Conservation (phyloP, 345 rosid genomes). For the Eucalyptus sp. region DNA sequence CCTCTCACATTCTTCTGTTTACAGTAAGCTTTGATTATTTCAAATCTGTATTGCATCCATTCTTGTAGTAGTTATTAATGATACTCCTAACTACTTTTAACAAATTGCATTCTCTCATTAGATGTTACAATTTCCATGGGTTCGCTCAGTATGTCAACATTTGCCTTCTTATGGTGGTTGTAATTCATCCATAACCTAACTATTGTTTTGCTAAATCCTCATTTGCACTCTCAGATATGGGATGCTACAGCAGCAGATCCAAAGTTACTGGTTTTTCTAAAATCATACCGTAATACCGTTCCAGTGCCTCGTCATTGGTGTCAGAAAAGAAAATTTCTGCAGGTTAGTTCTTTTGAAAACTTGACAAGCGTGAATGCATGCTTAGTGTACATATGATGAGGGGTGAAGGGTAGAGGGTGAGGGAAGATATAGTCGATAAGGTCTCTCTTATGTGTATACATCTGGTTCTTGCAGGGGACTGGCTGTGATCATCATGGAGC, state of each 20-base stretch:
- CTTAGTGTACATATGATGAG: slow-evolving; percentile 29
- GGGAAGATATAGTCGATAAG: slow-evolving; percentile 57
- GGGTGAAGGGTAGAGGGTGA: slow-evolving; percentile 37
- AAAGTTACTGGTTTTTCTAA: slow-evolving; percentile 83
- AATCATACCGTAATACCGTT: slow-evolving; percentile 89
- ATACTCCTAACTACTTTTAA: neutral
- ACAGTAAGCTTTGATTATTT: neutral
- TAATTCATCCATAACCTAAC: neutral
- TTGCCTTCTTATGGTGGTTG: neutral
- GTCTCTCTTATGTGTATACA: slow-evolving; percentile 96
- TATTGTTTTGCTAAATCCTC: neutral
- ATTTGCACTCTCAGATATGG: slow-evolving; percentile 68
- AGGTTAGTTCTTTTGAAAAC: slow-evolving; percentile 46
- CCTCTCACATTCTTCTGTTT: neutral
- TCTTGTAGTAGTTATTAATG: neutral
- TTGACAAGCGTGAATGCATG: slow-evolving; percentile 20
- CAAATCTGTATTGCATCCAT: neutral
- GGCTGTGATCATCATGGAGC: slow-evolving; percentile 88
- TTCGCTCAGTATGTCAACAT: neutral
- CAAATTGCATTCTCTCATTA: neutral
- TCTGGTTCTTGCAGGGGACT: slow-evolving; percentile 99
- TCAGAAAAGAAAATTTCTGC: slow-evolving; percentile 96
- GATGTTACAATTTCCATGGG: neutral
- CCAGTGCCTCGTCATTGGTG: slow-evolving; percentile 99
- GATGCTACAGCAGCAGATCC: slow-evolving; percentile 99